Evolutionary conservation across 352 stramenopile species (phyloP).

Genomic region (Globisporangium sylvaticum): DNA sequence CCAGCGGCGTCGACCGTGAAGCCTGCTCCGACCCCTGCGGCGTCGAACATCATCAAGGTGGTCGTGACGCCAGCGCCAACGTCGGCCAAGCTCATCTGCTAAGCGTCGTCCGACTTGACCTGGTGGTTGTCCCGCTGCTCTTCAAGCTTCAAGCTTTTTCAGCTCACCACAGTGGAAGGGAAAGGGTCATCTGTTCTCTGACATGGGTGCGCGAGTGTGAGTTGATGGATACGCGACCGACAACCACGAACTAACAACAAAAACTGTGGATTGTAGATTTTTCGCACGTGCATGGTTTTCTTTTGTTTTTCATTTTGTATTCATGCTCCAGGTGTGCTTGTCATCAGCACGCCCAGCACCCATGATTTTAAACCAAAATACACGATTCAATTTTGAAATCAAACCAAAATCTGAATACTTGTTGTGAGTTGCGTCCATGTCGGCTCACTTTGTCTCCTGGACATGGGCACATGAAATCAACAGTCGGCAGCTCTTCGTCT

Average conservation of each 20-base stretch:
- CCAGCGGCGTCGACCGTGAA: conserved; percentile 9
- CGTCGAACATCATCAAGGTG: conserved; percentile 16
- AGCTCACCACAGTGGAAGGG: neutral
- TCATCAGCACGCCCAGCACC: neutral
- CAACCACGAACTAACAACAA: neutral
- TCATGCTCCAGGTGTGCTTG: neutral
- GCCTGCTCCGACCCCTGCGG: conserved; percentile 3
- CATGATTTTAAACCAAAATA: conserved; percentile 1
- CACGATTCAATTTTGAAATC: conserved; percentile 4
- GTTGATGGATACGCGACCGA: neutral
- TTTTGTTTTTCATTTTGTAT: conserved; percentile 2
- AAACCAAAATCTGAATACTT: neutral
- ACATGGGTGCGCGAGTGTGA: neutral
- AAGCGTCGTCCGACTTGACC: conserved; percentile 2
- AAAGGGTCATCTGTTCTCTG: neutral
- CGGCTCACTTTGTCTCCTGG: neutral
- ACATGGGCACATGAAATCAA: too few relatives aligned
- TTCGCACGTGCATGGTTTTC: conserved; percentile 1
- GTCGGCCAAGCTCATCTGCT: conserved; percentile 18
- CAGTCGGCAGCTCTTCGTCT: too few relatives aligned
- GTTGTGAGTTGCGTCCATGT: neutral
- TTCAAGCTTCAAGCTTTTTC: neutral
- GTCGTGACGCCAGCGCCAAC: conserved; percentile 18
- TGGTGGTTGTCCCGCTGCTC: neutral
- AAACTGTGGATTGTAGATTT: conserved; percentile 7